These are phyloP conservation scores for Lignosus rhinocerotis DNA, from an alignment of 1,284 basidiomycete genomes.

Conservation along the genomic window DNA sequence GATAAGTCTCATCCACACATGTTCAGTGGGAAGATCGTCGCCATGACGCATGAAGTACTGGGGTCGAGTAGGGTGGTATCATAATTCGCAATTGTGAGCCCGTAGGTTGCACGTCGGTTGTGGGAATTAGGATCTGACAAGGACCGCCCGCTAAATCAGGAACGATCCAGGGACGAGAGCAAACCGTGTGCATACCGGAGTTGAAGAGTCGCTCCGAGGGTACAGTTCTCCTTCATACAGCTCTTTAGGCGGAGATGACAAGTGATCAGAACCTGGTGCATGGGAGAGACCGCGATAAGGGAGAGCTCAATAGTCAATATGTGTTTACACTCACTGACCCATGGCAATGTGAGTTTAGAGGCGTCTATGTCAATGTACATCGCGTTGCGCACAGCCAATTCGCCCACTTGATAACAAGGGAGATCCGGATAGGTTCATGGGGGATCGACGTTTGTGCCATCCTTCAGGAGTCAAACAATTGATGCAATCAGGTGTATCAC, in stretches of 20 bases:
- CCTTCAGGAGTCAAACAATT: not conserved
- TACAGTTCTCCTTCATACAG: not conserved
- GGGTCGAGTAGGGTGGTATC: not conserved
- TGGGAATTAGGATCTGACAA: not conserved
- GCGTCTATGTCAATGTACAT: not conserved
- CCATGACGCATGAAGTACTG: not conserved
- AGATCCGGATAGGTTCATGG: not conserved
- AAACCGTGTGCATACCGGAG: not conserved
- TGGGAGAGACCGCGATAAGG: not conserved
- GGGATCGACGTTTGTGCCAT: not conserved
- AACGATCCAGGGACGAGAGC: not conserved
- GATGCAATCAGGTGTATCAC: not conserved
- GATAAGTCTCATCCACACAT: not conserved
- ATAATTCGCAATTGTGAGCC: not conserved
- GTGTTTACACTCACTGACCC: not conserved
- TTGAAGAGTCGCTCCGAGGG: not conserved
- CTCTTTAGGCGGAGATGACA: not conserved
- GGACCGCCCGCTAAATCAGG: not conserved
- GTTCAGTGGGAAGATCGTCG: constrained; percentile 1
- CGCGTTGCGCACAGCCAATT: not conserved
- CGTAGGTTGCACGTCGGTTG: not conserved
- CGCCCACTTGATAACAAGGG: not conserved
- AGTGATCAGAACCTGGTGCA: not conserved
- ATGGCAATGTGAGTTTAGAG: not conserved
- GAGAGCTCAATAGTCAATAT: no score